Evolutionary conservation across 176 grass and related monocot genomes (phyloP).

Genomic region (Eragrostis curvula): DNA sequence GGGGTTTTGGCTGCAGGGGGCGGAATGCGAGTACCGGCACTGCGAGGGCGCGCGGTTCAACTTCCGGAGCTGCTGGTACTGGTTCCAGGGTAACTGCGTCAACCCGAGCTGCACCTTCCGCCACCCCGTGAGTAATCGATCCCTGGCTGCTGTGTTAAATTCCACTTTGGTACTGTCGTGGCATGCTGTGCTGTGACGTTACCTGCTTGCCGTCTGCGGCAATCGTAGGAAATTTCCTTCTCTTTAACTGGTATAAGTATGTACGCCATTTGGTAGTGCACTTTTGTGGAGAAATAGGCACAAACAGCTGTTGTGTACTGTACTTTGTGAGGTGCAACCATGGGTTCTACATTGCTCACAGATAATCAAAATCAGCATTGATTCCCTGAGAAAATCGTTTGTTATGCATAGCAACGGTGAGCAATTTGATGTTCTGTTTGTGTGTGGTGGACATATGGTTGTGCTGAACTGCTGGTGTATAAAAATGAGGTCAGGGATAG

Average conservation of each 20-base stretch:
- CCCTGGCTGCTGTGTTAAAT: background rate
- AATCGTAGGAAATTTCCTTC: background rate
- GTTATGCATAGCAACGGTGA: background rate
- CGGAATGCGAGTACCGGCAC: conserved; percentile 51
- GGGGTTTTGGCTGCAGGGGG: conserved; percentile 46
- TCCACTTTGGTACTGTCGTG: background rate
- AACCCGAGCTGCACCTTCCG: conserved; percentile 59
- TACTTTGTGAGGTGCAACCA: background rate
- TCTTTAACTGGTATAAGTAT: too few relatives aligned
- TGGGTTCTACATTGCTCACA: background rate
- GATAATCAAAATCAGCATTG: background rate
- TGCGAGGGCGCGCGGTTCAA: conserved; percentile 54
- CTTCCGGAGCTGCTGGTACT: conserved; percentile 53
- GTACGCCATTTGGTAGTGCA: too few relatives aligned
- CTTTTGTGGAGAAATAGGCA: background rate
- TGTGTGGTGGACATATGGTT: background rate
- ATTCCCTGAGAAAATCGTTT: background rate
- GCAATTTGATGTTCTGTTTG: background rate
- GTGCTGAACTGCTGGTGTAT: background rate
- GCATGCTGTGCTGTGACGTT: background rate
- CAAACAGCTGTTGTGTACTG: background rate
- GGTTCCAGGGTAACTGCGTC: conserved; percentile 50
- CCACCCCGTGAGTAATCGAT: conserved; percentile 46
- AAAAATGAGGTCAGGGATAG: background rate
- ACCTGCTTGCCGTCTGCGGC: conserved; percentile 14